Percentiles rank a stretch among this genome's conserved stretches.
Conservation (phyloP, 225 moss, liverwort and hornwort species). For the Climacium dendroides region DNA sequence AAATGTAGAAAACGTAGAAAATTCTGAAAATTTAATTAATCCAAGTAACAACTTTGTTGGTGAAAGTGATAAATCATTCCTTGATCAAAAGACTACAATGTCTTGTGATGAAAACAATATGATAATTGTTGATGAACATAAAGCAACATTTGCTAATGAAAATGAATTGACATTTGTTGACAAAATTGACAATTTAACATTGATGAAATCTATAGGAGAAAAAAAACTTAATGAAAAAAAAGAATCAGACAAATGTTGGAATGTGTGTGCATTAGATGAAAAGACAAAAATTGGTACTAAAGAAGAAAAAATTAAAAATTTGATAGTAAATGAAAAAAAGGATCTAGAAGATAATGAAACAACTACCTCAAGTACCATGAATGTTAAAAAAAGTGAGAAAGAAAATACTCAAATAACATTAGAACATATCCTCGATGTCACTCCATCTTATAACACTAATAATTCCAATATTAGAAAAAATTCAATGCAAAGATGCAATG, state of each 20-base stretch:
- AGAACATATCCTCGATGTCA: not conserved
- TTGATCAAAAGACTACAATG: not conserved
- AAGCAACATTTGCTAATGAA: not conserved
- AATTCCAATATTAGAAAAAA: not conserved
- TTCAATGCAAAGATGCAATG: not conserved
- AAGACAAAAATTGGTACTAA: not conserved
- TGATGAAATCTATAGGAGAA: not conserved
- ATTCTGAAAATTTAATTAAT: accelerated
- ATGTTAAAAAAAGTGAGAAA: not conserved
- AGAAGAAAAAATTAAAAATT: not conserved
- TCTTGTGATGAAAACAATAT: not conserved
- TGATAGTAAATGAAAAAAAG: not conserved
- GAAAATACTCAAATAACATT: not conserved
- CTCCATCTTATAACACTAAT: no score
- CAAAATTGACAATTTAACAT: not conserved
- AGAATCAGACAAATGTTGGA: not conserved
- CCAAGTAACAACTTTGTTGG: no score
- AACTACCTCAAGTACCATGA: no score
- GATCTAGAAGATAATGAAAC: not conserved
- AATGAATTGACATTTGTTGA: not conserved
- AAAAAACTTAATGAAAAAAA: not conserved
- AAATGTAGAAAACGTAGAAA: not conserved
- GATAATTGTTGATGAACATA: not conserved
- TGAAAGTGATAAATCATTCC: not conserved
- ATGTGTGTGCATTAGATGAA: not conserved